A percentile compares a stretch with the other conserved stretches of the same genome.
These are phyloP conservation scores for Diaporthe sp. DNA, from an alignment of 2,329 filamentous ascomycete species.

Conservation along the genomic window DNA sequence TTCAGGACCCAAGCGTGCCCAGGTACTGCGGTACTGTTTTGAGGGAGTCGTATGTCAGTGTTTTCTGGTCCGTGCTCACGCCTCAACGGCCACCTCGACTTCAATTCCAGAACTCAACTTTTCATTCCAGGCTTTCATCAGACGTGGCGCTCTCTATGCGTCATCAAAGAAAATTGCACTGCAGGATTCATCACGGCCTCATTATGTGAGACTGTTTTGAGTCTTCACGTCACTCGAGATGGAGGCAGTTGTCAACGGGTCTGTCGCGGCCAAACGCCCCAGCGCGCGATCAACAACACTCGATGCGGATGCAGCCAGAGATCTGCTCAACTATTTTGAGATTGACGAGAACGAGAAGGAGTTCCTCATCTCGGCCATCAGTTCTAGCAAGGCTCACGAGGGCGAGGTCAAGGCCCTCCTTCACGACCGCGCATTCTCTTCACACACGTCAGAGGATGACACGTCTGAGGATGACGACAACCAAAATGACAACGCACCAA, in stretches of 20 bases:
- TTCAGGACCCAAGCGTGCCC: conserved; percentile 28
- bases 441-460: conserved; percentile 22
- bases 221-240: conserved; percentile 28
- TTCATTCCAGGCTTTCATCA: conserved; percentile 28
- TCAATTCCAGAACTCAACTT: conserved; percentile 32
- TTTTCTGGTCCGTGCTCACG: conserved; percentile 32
- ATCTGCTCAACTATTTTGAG: conserved; percentile 23
- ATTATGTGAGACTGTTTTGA: conserved; percentile 31
- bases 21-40: conserved; percentile 30
- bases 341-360: conserved; percentile 34
- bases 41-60: conserved; percentile 31
- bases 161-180: conserved; percentile 28
- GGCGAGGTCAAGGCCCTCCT: conserved; percentile 31
- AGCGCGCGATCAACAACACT: conserved; percentile 20
- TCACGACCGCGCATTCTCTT: conserved; percentile 31
- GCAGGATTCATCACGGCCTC: conserved; percentile 22
- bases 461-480: conserved; percentile 31
- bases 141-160: conserved; percentile 28
- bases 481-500: conserved; percentile 26
- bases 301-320: conserved; percentile 17
- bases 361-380: conserved; percentile 31
- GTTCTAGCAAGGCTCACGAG: conserved; percentile 29
- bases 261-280: conserved; percentile 23
- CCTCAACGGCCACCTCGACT: conserved; percentile 30
- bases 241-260: conserved; percentile 30